Base-by-base conservation (phyloP, 2,329 filamentous ascomycete genomes). In the Erysiphe neolycopersici region DNA sequence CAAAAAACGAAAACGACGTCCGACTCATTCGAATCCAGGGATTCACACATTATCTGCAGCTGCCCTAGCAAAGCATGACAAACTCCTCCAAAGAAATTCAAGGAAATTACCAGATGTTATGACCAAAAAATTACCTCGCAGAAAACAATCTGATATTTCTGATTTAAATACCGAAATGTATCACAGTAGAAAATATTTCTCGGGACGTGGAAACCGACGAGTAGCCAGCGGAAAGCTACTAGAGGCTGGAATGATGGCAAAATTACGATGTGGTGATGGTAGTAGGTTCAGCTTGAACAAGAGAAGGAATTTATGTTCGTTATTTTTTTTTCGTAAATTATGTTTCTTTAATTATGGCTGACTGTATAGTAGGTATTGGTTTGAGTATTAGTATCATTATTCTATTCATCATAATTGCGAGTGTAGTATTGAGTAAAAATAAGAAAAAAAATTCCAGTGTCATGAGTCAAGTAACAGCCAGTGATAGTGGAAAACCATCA, bases 141-240 rank as follows among this genome's bases (percentile, higher is more conserved):
- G 49, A 6, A 49, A 54, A 54, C 42, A 41, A 48, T 14, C 33
- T 8, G 51, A 50, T 22, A 44, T 48, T 5, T 38, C 49, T 9
- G 46, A 51, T 45, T 52, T 55, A 44, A 51, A 52, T 32, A 37
- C 50, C 16, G 42, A 50, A 11, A 47, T 52, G 22, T 10, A 50
- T 50, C 19, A 52, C 5, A 38, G 55, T 32, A 49, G 47, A 32
- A 44, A 44, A 41, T 51, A 49, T 44, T 38, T 52, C 30, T 49
- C 54, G 43, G 56, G 55, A 31, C 50, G 47, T 41, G 53, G 52
- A 43, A 67, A 65, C 53, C 66, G 65, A 45, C 63, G 78, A 47
- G 64, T 79, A n/a, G 74, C 78, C 17, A 82, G 77, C 48, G 77
- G 76, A 17, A 73, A 74, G 0, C 60, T 77, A 16, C 61, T 79